Evolutionary conservation across 2,329 filamentous ascomycete species (phyloP), one percentile per base, ranked within the genome.

Genomic region (Colletotrichum gloeosporioides): DNA sequence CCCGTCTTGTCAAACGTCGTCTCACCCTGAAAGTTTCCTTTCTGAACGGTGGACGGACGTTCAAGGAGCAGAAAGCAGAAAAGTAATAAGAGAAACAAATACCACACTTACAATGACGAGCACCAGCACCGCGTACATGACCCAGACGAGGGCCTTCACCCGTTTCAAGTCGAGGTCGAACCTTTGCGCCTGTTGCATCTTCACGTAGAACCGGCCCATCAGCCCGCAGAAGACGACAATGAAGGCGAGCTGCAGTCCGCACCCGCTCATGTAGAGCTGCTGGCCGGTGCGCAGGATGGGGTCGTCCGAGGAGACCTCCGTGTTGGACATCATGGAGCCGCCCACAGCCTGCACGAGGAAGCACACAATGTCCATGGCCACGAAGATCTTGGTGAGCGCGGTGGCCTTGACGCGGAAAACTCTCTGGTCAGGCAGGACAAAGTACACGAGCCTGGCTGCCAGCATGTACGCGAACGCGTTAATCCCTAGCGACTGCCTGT

Each of bases 381-480:
- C 87, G 65, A 90, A 90, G 49, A 86, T 79, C 57, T 85, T 84
- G 16, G 87, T 86, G 73, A 90, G 83, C 22, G 82, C 82, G 31
- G 81, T 79, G 22, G 84, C 82, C 34, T 81, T 83, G 62, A 86
- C 78, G 12, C 84, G 82, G 44, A 84, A 79, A 25, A 87, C 81
- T 32, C 80, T 82, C 77, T 83, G 83, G 12, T 84, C 82, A 1
- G 86, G 86, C 29, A 87, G 80, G 73, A 82, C 82, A 72, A 83
- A 85, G 78, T 84, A 83, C 7, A 87, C 80, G 77, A 86, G 81
- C 36, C 85, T 83, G 1, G 86, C 84, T 53, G 87, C 82, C 4
- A 84, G 84, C 86, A 88, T 88, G 80, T 88, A 88, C 6, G 82
- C 84, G 64, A 87, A 88, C 8, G 84, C 85, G 70, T 87, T 87